Base-by-base conservation (phyloP, 768 basidiomycete genomes). In the Trametes sanguinea region DNA sequence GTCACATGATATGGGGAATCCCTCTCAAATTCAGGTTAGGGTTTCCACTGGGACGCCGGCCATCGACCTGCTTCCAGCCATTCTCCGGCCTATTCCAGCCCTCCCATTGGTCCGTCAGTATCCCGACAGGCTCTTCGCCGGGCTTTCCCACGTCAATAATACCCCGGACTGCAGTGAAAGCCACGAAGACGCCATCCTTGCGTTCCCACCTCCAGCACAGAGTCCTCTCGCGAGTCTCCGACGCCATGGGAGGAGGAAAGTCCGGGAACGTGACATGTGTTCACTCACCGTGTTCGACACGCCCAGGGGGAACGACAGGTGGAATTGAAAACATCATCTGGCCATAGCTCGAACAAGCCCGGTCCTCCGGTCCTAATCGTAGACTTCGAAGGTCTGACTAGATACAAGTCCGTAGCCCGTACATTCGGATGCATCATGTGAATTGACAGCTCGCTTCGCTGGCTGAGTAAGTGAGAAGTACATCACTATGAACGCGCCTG, bases 111-210 rank as follows among this genome's bases (percentile, higher is more conserved):
- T 47, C n/a, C 6, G 14, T n/a, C 35, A 6, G 22, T 22, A 22
- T 50, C 16, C 43, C 16, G 16, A 44, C 43, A 44, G 43, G 4
- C 6, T 51, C 50, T 17, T 11, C 8, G 16, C 11, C 13, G 16
- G 5, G 6, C 2, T 35, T 59, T 59, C 57, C 50, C 57, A 59
- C 57, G 57, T 59, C 57, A 59, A 59, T 59, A 59, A 51, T 59
- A 45, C 57, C 57, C 50, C 50, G 30, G 57, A 58, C 57, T 58
- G 57, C 27, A 37, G 37, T 30, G 30, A 6, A 8, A 10, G 30
- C 2, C 27, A 10, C 27, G 48, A 16, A 32, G 30, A 17, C 51
- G n/a, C 7, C 30, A 11, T 17, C 33, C 10, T 35, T 4, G 14
- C 35, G n/a, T n/a, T 16, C 51, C 51, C 35, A 37, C 35, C 22